These are phyloP conservation scores for Protomyces gravidus DNA, from an alignment of 1,139 yeast species.

Conservation along the genomic window DNA sequence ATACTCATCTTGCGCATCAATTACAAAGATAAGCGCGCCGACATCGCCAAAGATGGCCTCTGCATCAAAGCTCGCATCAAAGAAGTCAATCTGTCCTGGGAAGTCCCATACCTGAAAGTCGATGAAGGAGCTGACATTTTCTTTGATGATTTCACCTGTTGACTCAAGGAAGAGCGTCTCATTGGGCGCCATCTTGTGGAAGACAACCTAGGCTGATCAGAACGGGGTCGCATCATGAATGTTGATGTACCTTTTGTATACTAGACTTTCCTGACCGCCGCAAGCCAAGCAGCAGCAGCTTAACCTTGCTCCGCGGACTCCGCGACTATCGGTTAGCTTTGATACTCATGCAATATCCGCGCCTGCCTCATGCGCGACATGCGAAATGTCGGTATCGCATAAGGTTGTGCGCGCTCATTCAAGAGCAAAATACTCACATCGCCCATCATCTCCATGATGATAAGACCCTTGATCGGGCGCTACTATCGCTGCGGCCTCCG, in stretches of 20 bases:
- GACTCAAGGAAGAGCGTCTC: conserved; percentile 88
- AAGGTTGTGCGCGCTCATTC: no score
- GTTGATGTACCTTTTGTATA: conserved; percentile 29
- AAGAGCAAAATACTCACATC: neutral
- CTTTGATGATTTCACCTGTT: conserved; percentile 82
- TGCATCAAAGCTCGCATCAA: conserved; percentile 76
- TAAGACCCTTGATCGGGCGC: neutral
- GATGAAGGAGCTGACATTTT: conserved; percentile 68
- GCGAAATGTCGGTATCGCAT: no score
- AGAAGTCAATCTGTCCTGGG: conserved; percentile 88
- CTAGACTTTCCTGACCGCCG: conserved; percentile 33
- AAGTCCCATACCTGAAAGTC: conserved; percentile 91
- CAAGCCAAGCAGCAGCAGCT: conserved; percentile 26
- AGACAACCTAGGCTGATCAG: conserved; percentile 81
- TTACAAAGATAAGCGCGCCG: conserved; percentile 91
- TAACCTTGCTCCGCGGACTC: conserved; percentile 12
- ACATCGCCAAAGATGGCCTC: conserved; percentile 72
- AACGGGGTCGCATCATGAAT: neutral
- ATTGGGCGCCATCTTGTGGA: conserved; percentile 93
- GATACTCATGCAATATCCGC: neutral
- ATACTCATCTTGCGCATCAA: conserved; percentile 88
- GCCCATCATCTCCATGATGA: neutral
- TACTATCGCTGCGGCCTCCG: no score
- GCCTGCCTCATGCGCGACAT: no score
- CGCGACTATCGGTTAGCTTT: neutral